Conservation (phyloP, 2,329 filamentous ascomycete genomes). For the Fusarium sp. region DNA sequence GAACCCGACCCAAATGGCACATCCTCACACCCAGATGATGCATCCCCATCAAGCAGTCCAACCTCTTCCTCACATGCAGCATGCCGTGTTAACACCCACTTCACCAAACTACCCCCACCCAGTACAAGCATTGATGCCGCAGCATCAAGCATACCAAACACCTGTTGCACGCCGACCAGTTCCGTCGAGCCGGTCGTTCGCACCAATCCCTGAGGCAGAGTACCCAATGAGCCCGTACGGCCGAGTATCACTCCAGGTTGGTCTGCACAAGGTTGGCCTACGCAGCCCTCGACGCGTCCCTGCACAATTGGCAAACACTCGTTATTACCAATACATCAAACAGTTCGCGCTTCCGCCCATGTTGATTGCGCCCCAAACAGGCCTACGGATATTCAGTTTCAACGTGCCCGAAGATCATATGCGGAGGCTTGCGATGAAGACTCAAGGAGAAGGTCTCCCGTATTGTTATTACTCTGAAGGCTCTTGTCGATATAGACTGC, state of each 20-base stretch:
- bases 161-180: conserved; percentile 1
- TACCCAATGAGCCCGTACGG: conserved; percentile 54
- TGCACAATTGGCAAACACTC: conserved; percentile 39
- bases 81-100: not conserved
- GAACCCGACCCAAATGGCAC: not conserved
- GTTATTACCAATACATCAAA: conserved; percentile 66
- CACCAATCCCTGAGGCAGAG: conserved; percentile 44
- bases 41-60: conserved; percentile 7
- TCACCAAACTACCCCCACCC: conserved; percentile 9
- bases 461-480: conserved; percentile 57
- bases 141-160: conserved; percentile 3
- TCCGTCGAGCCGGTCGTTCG: not conserved
- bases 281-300: conserved; percentile 59
- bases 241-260: conserved; percentile 51
- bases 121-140: not conserved
- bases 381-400: conserved; percentile 58
- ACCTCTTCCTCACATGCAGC: conserved; percentile 7
- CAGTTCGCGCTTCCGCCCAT: conserved; percentile 59
- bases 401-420: conserved; percentile 50
- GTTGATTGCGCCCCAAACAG: conserved; percentile 47
- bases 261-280: conserved; percentile 57
- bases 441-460: conserved; percentile 45
- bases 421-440: conserved; percentile 48
- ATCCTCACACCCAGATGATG: conserved; percentile 8
- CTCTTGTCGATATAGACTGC: conserved; percentile 70